A percentile compares a stretch with the other conserved stretches of the same genome.
Conservation (phyloP, 768 basidiomycete species). For the Rhizopogon vesiculosus region DNA sequence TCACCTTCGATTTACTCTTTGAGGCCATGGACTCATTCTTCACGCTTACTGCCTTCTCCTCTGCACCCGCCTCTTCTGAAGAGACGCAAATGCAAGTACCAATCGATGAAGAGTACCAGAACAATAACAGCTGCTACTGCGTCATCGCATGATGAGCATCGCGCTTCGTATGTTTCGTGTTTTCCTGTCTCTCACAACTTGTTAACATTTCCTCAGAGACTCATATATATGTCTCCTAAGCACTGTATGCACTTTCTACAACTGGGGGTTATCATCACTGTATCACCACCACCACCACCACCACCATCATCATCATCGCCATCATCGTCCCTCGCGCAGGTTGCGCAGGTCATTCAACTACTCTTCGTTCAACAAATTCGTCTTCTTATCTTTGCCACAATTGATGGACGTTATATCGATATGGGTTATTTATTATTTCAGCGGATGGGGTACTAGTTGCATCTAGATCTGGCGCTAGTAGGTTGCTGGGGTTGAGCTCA, state of each 20-base stretch:
- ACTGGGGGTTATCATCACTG: background rate
- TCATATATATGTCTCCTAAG: background rate
- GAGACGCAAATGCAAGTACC: constrained; percentile 1
- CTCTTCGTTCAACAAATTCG: background rate
- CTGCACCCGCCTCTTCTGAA: background rate
- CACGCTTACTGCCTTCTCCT: background rate
- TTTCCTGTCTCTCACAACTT: background rate
- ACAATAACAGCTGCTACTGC: background rate
- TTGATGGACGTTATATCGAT: background rate
- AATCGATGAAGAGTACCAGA: background rate
- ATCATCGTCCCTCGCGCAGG: background rate
- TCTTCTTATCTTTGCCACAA: background rate
- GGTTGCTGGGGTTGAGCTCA: background rate
- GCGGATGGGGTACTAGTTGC: background rate
- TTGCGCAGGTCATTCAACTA: background rate
- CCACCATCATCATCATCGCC: background rate
- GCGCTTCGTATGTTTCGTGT: background rate
- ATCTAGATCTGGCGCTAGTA: background rate
- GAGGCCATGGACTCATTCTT: background rate
- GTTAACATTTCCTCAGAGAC: background rate
- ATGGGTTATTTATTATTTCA: background rate
- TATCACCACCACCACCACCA: background rate
- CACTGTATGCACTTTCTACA: background rate
- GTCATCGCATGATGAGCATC: background rate
- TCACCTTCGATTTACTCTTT: background rate